Conservation (phyloP, 495 filamentous ascomycete species). For the Amniculicola lignicola region DNA sequence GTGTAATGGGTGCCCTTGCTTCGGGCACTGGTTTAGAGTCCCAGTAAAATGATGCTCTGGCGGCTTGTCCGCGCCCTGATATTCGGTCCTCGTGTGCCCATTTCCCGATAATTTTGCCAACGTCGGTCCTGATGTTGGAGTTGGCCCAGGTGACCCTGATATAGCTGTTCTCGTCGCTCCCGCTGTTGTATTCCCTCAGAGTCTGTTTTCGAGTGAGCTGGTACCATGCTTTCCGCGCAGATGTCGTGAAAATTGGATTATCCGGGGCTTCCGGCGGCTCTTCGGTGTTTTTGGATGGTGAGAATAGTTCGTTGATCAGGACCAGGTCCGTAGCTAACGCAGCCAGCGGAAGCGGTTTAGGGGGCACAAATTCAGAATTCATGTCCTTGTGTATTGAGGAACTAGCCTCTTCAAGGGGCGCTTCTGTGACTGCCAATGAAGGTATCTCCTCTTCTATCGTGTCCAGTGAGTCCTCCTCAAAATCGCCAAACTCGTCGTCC, state of each 20-base stretch:
- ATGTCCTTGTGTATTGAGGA: too few species aligned
- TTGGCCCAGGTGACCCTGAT: conserved; percentile 31
- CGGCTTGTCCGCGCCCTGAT: conserved; percentile 18
- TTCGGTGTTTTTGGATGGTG: conserved; percentile 2
- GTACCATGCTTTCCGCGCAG: conserved; percentile 34
- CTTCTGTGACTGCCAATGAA: too few species aligned
- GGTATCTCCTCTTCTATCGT: too few species aligned
- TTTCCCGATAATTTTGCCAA: conserved; percentile 23
- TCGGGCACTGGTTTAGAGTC: conserved; percentile 9
- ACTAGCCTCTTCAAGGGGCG: too few species aligned
- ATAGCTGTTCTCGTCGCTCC: conserved; percentile 30
- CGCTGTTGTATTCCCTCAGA: conserved; percentile 34
- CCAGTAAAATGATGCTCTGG: conserved; percentile 27
- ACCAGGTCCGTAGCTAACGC: conserved; percentile 5
- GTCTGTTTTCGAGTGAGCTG: conserved; percentile 33
- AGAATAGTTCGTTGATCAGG: conserved; percentile 21
- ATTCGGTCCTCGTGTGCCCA: conserved; percentile 31
- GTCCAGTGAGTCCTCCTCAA: conserved; percentile 21
- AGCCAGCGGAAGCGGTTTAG: neutral
- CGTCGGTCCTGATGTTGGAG: conserved; percentile 26
- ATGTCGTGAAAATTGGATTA: conserved; percentile 29
- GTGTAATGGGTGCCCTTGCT: neutral
- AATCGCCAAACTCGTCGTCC: conserved; percentile 29
- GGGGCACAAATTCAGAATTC: too few species aligned
- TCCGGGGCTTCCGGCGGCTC: conserved; percentile 9